Evolutionary conservation across 2,329 filamentous ascomycete genomes (phyloP).

Genomic region (Ophiobolus disseminans): DNA sequence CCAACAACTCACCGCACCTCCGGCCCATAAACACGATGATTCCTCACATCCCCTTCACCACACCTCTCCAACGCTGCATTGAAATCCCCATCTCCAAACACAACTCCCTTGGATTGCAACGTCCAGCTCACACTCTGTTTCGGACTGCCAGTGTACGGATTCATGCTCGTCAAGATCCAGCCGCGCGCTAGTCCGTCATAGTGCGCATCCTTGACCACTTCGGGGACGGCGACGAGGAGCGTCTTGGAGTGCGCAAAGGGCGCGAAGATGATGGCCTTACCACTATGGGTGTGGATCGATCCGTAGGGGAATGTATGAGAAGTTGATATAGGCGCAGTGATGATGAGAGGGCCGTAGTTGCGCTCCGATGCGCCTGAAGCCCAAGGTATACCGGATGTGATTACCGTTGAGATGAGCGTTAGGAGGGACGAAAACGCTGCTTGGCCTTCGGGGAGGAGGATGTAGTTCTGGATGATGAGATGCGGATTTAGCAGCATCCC

Average conservation of each 20-base stretch:
- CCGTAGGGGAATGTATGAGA: too few species aligned
- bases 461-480: conserved; percentile 48
- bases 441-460: conserved; percentile 32
- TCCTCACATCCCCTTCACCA: conserved; percentile 18
- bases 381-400: conserved; percentile 45
- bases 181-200: conserved; percentile 34
- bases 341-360: conserved; percentile 40
- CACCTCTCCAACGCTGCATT: conserved; percentile 17
- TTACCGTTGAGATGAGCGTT: conserved; percentile 24
- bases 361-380: conserved; percentile 37
- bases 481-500: conserved; percentile 41
- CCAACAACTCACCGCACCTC: background rate
- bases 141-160: conserved; percentile 28
- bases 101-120: conserved; percentile 47
- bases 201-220: conserved; percentile 26
- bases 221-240: conserved; percentile 39
- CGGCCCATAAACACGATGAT: conserved; percentile 36
- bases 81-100: conserved; percentile 49
- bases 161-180: conserved; percentile 50
- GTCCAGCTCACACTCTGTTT: conserved; percentile 47
- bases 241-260: conserved; percentile 42
- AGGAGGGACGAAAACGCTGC: conserved; percentile 27
- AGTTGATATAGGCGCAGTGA: conserved; percentile 23
- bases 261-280: conserved; percentile 42
- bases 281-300: conserved; percentile 1